Evolutionary conservation across 768 basidiomycete genomes (phyloP).

Genomic region (Leccinellum rugosiceps): DNA sequence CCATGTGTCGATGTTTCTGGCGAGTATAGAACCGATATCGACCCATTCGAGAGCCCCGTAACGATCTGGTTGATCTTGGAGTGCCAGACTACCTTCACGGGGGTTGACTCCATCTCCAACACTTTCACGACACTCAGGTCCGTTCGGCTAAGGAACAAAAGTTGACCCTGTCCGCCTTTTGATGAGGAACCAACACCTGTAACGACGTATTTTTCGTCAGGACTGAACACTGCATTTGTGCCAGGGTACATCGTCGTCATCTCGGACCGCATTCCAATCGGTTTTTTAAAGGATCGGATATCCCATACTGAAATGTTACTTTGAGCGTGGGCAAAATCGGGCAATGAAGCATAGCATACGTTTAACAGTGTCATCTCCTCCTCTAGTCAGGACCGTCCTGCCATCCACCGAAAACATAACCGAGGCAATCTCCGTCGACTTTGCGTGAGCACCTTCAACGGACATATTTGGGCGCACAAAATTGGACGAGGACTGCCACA

Average conservation of each 20-base stretch:
- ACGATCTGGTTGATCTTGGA: slow-evolving; percentile 97
- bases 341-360: slow-evolving; percentile 50
- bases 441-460: slow-evolving; percentile 83
- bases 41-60: slow-evolving; percentile 82
- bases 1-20: slow-evolving; percentile 88
- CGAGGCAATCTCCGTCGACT: slow-evolving; percentile 83
- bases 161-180: slow-evolving; percentile 65
- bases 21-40: slow-evolving; percentile 89
- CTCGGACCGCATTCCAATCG: slow-evolving; percentile 62
- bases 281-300: slow-evolving; percentile 85
- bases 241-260: slow-evolving; percentile 82
- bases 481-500: slow-evolving; percentile 92
- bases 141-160: slow-evolving; percentile 72
- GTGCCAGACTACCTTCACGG: slow-evolving; percentile 93
- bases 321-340: slow-evolving; percentile 1
- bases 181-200: slow-evolving; percentile 74
- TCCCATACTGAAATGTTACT: slow-evolving; percentile 77
- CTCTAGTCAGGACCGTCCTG: slow-evolving; percentile 78
- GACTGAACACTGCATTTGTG: slow-evolving; percentile 94
- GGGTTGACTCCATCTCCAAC: slow-evolving; percentile 68
- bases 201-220: slow-evolving; percentile 85
- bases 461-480: slow-evolving; percentile 88
- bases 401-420: slow-evolving; percentile 89
- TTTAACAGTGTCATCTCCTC: slow-evolving; percentile 95
- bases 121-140: slow-evolving; percentile 66